Base-by-base conservation (phyloP, 805 yeast species). In the Isabelozyma gotoi region DNA sequence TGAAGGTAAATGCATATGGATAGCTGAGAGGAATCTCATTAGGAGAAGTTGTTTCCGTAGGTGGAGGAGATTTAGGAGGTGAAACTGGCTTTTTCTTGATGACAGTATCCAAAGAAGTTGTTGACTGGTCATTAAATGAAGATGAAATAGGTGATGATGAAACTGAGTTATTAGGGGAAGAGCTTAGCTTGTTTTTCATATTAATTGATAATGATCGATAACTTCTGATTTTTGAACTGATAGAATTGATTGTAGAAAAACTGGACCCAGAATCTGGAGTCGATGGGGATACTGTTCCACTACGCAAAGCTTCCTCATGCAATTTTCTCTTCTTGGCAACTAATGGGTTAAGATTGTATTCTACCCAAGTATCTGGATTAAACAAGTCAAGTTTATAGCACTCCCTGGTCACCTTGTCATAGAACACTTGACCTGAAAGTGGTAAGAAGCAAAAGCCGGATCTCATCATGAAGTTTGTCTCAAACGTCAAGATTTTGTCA, bases 381-480 rank as follows among this genome's bases (percentile, higher is more conserved):
- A 85, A 91, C 53, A 78, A 88, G 68, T 91, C 96, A 17, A 89
- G 58, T 44, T 78, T 78, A 53, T 78, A 78, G 37, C 73, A 69
- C 49, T 83, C 79, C 27, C 78, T 76, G 0, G 88, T 82, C 17
- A 70, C 71, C 21, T 59, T 60, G 59, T 90, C 83, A 39, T 81
- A 78, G 57, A 89, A 91, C 40, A 89, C 82, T 21, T 81, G 73
- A 7, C 96, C 96, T 50, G 78, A 75, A 15, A 79, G 62, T 0
- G 97, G 97, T 27, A 91, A 62, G 60, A 91, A 90, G 29, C 80
- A 74, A 63, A 80, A 90, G 39, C 90, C 80, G 34, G 91, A 83
- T 59, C 97, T 77, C 96, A 90, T 88, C 71, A 88, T 80, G 62
- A 91, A 91, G 54, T 86, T 89, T 8, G 83, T 85, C 58, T 88